Conservation (phyloP, 345 rosid genomes). For the Syzygium oleosum region DNA sequence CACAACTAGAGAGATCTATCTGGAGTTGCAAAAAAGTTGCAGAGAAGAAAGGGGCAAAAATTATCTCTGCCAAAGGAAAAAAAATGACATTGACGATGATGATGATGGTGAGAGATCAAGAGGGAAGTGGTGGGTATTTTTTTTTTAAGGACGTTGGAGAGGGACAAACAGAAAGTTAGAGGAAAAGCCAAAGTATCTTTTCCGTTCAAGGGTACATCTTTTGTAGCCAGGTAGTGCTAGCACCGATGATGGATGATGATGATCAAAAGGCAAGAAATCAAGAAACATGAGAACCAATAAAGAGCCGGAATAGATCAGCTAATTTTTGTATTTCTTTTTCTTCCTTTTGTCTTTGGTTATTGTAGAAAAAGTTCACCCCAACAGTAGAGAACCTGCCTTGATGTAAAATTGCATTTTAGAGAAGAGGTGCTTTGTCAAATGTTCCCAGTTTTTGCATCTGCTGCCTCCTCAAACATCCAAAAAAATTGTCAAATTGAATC, state of each 20-base stretch:
- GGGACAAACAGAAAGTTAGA: neutral
- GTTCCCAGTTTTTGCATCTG: neutral
- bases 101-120: neutral
- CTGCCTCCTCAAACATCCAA: neutral
- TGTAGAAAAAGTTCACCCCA: neutral
- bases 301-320: neutral
- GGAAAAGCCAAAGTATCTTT: neutral
- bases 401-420: neutral
- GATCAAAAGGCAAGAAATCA: neutral
- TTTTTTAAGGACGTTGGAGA: neutral
- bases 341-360: neutral
- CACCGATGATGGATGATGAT: neutral
- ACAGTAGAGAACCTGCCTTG: neutral
- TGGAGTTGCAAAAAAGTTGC: neutral
- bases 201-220: neutral
- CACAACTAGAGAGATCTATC: neutral
- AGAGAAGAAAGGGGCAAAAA: neutral
- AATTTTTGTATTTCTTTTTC: neutral
- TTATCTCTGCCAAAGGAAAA: neutral
- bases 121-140: neutral
- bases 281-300: neutral
- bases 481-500: neutral
- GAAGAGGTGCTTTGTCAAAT: neutral
- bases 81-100: neutral
- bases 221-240: neutral